Conservation (phyloP, 306 rosid species). For the Sechiopsis laciniata region DNA sequence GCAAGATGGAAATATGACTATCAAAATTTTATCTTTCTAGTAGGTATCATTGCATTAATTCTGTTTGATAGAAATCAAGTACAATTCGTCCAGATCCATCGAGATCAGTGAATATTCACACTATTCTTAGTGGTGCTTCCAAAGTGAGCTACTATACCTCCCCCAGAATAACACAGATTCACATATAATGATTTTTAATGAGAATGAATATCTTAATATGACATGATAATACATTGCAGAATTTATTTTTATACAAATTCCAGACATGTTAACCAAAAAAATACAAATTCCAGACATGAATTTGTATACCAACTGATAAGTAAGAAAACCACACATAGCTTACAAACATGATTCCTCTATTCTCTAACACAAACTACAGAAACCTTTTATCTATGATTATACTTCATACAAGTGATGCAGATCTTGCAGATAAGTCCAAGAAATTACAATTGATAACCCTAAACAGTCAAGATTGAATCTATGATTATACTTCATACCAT, state of each 20-base stretch:
- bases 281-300: no score
- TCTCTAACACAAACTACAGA: neutral
- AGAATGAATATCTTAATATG: no score
- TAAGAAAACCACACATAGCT: no score
- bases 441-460: neutral
- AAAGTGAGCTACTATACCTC: neutral
- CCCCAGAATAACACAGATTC: neutral
- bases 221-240: no score
- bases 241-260: no score
- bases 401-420: neutral
- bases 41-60: neutral
- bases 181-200: no score
- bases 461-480: neutral
- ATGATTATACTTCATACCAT: neutral
- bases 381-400: neutral
- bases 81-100: neutral
- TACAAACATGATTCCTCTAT: no score
- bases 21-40: neutral
- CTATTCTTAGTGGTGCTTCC: neutral
- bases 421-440: neutral
- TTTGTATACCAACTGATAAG: no score
- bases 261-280: no score
- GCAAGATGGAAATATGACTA: no score
- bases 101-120: neutral
- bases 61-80: neutral